Evolutionary conservation across 78 protist species (phyloP).

Genomic region (Andalucia godoyi): DNA sequence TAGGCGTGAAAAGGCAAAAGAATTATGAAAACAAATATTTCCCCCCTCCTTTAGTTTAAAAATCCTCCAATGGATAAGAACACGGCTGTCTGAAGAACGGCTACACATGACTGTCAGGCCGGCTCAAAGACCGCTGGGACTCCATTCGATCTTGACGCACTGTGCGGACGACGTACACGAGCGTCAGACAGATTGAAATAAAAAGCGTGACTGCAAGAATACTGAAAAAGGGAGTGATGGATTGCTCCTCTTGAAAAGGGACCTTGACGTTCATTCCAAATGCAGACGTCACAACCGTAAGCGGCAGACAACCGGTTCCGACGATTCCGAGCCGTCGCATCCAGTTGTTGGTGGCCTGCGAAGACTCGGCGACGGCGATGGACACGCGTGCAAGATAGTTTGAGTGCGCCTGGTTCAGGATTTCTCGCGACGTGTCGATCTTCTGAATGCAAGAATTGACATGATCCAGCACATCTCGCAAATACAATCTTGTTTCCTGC

Average conservation of each 20-base stretch:
- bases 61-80: no score
- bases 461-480: slow-evolving; percentile 3
- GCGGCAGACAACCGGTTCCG: not conserved
- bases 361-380: not conserved
- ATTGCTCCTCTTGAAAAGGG: not conserved
- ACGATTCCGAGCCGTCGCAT: not conserved
- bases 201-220: no score
- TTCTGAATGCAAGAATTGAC: not conserved
- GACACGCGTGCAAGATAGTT: slow-evolving; percentile 1
- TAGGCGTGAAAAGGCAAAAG: no score
- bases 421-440: slow-evolving; percentile 1
- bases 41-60: no score
- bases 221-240: not conserved
- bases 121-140: no score
- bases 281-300: not conserved
- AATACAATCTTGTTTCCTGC: not conserved
- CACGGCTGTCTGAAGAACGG: no score
- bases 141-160: no score
- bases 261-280: slow-evolving; percentile 12
- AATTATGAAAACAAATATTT: no score
- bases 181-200: no score
- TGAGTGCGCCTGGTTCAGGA: not conserved
- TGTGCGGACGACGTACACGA: no score
- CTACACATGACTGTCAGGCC: no score
- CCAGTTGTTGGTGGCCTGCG: not conserved